These are phyloP conservation scores for Huntiella omanensis DNA, from an alignment of 2,329 filamentous ascomycete species.

Conservation along the genomic window DNA sequence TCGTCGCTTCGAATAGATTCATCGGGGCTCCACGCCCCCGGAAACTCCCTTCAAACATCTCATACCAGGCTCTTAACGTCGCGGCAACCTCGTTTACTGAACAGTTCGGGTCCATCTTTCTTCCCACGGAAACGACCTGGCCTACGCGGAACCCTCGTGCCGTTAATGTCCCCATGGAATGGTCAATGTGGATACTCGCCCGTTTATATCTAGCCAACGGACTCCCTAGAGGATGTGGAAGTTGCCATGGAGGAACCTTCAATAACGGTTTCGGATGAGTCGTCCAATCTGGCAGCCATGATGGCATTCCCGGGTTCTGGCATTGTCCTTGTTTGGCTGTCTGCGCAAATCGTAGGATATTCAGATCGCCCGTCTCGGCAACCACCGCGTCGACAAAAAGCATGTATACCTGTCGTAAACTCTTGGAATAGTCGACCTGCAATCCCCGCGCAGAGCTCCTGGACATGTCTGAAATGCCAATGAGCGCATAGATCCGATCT, in stretches of 20 bases:
- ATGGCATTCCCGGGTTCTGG: background rate
- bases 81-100: background rate
- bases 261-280: background rate
- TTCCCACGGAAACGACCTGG: background rate
- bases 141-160: conserved; percentile 1
- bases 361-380: background rate
- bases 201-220: background rate
- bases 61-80: background rate
- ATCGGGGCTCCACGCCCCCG: background rate
- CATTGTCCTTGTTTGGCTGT: background rate
- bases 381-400: background rate
- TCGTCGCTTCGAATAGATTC: conserved; percentile 3
- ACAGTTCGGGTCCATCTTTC: background rate
- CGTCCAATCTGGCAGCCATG: conserved; percentile 5
- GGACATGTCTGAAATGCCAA: conserved; percentile 11
- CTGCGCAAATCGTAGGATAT: conserved; percentile 1
- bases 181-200: background rate
- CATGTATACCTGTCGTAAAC: background rate
- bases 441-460: background rate
- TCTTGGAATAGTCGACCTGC: conserved; percentile 2
- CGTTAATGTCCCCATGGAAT: background rate
- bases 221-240: background rate
- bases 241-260: background rate
- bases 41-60: background rate
- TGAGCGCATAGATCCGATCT: conserved; percentile 15